Conservation (phyloP, 371 early-diverging fungal species). For the Actinomortierella wolfii region DNA sequence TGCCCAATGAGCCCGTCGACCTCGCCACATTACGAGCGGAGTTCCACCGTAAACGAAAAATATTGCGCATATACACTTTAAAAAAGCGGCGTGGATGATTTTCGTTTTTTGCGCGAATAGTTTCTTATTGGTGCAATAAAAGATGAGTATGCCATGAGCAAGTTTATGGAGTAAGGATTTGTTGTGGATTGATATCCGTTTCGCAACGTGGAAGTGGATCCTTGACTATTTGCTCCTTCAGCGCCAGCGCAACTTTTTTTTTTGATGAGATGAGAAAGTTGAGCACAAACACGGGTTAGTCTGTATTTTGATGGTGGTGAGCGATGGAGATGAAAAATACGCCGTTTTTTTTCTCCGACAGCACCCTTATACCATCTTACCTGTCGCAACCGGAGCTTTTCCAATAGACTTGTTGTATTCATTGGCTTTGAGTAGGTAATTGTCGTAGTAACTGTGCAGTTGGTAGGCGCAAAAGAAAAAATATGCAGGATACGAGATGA, state of each 20-base stretch:
- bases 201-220: slow-evolving; percentile 37
- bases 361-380: slow-evolving; percentile 9
- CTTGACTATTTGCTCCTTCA: slow-evolving; percentile 60
- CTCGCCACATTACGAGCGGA: slow-evolving; percentile 22
- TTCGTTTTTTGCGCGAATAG: too few relatives aligned
- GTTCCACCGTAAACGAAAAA: slow-evolving; percentile 13
- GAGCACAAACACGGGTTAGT: neutral
- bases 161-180: too few relatives aligned
- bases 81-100: slow-evolving; percentile 5
- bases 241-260: slow-evolving; percentile 57
- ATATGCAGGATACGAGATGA: neutral
- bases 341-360: neutral
- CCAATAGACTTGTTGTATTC: slow-evolving; percentile 25
- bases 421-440: slow-evolving; percentile 30
- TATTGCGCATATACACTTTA: slow-evolving; percentile 23
- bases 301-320: neutral
- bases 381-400: slow-evolving; percentile 39
- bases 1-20: slow-evolving; percentile 40
- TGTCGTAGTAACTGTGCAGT: slow-evolving; percentile 44
- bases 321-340: neutral
- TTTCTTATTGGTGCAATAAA: too few relatives aligned
- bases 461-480: neutral
- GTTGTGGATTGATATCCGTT: slow-evolving; percentile 35
- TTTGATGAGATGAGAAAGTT: neutral
- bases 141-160: too few relatives aligned